Evolutionary conservation across 192 early-diverging fungal species (phyloP).

Genomic region (Backusella parvicylindrica): DNA sequence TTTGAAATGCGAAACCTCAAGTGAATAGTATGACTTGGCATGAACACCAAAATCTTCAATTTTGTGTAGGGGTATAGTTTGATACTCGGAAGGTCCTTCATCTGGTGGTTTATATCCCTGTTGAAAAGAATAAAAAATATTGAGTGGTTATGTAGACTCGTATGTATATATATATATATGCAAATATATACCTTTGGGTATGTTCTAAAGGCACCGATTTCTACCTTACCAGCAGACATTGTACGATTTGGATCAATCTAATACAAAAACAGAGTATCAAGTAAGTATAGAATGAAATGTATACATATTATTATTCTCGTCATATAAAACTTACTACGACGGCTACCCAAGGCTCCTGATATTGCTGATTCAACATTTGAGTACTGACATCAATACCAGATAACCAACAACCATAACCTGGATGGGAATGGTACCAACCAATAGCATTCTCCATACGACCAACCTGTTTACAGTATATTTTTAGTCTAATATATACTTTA

Average conservation of each 20-base stretch:
- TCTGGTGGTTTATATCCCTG: constrained; percentile 77
- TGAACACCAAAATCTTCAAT: constrained; percentile 99
- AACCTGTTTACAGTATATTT: constrained; percentile 39
- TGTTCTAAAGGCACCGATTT: constrained; percentile 98
- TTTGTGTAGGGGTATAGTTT: constrained; percentile 89
- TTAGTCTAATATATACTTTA: not conserved
- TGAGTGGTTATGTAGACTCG: not conserved
- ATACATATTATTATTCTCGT: not conserved
- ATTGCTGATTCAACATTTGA: constrained; percentile 93
- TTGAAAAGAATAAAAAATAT: not conserved
- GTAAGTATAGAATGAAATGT: not conserved
- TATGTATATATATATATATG: not conserved
- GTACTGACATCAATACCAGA: constrained; percentile 98
- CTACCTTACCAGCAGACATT: constrained; percentile 93
- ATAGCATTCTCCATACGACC: constrained; percentile 89
- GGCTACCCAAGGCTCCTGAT: constrained; percentile 91
- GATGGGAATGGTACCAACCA: constrained; percentile 99
- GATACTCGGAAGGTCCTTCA: constrained; percentile 80
- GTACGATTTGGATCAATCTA: constrained; percentile 98
- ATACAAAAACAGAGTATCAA: not conserved
- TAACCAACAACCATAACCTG: constrained; percentile 99
- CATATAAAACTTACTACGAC: constrained; percentile 69
- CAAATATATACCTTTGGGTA: constrained; percentile 70
- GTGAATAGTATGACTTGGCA: constrained; percentile 82
- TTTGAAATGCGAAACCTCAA: constrained; percentile 92